phyloP scores from a whole-genome alignment of 495 filamentous ascomycete species.

The Haplographium delicatum region DNA sequence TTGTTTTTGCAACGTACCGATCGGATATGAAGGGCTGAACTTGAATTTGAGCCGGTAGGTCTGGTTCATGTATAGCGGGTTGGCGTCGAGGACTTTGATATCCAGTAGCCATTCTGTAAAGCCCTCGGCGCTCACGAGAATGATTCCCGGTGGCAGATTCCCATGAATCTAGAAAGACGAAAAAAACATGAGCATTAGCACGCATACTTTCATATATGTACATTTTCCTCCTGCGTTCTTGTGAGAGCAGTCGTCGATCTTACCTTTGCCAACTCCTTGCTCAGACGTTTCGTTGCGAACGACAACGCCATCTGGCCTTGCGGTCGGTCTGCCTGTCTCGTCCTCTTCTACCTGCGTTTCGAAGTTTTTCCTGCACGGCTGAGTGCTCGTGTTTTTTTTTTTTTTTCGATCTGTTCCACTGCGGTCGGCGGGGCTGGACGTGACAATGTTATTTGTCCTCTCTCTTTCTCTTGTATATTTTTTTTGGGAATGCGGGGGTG shows the following conservation, averaged over 20 bases:
- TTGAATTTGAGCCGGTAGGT: conserved; percentile 81
- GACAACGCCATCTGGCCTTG: conserved; percentile 2
- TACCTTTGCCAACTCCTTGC: conserved; percentile 51
- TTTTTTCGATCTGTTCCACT: no score
- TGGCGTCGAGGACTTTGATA: conserved; percentile 83
- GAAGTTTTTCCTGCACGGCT: neutral
- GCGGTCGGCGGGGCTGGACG: no score
- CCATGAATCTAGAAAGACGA: conserved; percentile 42
- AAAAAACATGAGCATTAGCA: neutral
- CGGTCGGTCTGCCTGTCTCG: no score
- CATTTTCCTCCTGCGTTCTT: no score
- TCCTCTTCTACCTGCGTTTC: no score
- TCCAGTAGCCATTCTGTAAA: conserved; percentile 91
- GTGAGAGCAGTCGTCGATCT: neutral
- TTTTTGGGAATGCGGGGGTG: no score
- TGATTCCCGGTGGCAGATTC: conserved; percentile 64
- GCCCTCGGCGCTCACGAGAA: conserved; percentile 71
- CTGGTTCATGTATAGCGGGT: conserved; percentile 80
- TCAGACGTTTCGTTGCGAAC: conserved; percentile 41
- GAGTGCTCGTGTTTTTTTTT: no score
- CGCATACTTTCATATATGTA: neutral
- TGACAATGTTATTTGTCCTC: no score
- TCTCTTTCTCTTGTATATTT: no score
- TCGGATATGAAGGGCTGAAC: conserved; percentile 81
- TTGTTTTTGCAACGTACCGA: conserved; percentile 50